These are phyloP conservation scores for Heracleum sosnowskyi DNA, from an alignment of 129 eudicot genomes.

Conservation along the genomic window DNA sequence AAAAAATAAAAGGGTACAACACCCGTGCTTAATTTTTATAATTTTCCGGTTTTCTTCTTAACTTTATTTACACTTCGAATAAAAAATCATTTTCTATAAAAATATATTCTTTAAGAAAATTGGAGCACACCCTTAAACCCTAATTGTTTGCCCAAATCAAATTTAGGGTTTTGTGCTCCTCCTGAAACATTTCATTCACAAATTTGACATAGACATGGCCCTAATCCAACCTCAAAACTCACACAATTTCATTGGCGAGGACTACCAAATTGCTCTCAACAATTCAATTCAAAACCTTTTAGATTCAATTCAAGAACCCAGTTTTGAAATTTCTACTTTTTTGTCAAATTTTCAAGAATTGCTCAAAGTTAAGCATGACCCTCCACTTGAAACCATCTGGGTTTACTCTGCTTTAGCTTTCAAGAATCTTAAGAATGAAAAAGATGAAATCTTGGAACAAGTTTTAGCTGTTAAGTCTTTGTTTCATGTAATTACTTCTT, in stretches of 20 bases:
- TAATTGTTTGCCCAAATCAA: not conserved
- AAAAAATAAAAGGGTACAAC: too few species aligned
- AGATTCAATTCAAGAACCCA: conserved; percentile 30
- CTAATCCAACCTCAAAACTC: conserved; percentile 24
- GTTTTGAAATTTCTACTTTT: conserved; percentile 22
- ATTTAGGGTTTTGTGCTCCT: conserved; percentile 35
- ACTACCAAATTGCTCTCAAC: conserved; percentile 35
- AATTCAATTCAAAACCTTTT: conserved; percentile 46
- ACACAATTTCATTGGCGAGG: conserved; percentile 30
- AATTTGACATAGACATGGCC: conserved; percentile 19
- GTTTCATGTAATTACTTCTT: conserved; percentile 41
- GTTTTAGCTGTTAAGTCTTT: conserved; percentile 40
- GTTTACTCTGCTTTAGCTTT: conserved; percentile 41
- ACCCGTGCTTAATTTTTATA: too few species aligned
- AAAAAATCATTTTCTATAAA: too few species aligned
- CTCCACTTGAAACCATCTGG: conserved; percentile 77
- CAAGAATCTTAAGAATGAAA: conserved; percentile 15
- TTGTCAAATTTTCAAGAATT: conserved; percentile 42
- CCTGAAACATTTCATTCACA: not conserved
- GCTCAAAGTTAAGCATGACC: conserved; percentile 41
- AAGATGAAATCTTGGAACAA: conserved; percentile 35
- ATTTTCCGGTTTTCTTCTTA: too few species aligned
- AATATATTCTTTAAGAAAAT: too few species aligned
- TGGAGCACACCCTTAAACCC: not conserved
- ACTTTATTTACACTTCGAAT: too few species aligned